Evolutionary conservation across 345 rosid species (phyloP).

Genomic region (Diplotaxis tenuifolia): DNA sequence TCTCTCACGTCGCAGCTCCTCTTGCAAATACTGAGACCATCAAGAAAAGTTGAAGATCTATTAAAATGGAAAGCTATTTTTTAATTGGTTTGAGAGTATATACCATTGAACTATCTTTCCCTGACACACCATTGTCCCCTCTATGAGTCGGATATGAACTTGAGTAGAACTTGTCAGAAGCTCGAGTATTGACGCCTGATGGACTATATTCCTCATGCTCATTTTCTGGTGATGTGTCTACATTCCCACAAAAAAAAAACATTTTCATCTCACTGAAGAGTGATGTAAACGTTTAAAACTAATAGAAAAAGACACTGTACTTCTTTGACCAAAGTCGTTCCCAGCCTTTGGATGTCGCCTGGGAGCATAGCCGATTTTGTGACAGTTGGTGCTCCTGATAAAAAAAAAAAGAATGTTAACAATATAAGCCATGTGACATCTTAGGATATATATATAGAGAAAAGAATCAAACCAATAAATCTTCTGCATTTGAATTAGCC

Average conservation of each 20-base stretch:
- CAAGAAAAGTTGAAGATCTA: not conserved
- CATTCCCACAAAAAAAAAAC: constrained; percentile 10
- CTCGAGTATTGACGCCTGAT: constrained; percentile 29
- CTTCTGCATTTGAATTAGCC: constrained; percentile 82
- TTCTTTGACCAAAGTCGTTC: constrained; percentile 40
- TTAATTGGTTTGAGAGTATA: constrained; percentile 12
- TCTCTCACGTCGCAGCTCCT: constrained; percentile 47
- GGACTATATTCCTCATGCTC: constrained; percentile 27
- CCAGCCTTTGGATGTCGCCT: constrained; percentile 43
- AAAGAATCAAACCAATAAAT: constrained; percentile 59
- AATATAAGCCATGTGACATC: constrained; percentile 15
- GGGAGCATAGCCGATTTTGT: constrained; percentile 79
- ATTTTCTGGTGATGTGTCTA: constrained; percentile 53
- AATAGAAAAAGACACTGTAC: constrained; percentile 36
- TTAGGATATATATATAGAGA: not conserved
- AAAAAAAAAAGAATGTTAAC: constrained; percentile 20
- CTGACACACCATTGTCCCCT: constrained; percentile 29
- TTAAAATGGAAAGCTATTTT: constrained; percentile 7
- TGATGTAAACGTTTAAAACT: not conserved
- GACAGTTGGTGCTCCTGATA: constrained; percentile 59
- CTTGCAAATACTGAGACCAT: constrained; percentile 26
- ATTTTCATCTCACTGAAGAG: constrained; percentile 7
- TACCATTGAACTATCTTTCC: constrained; percentile 36
- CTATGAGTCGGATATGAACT: constrained; percentile 30
- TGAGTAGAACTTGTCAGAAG: constrained; percentile 42